Evolutionary conservation across 192 early-diverging fungal genomes (phyloP).

Genomic region (Coemansia guatemalensis): DNA sequence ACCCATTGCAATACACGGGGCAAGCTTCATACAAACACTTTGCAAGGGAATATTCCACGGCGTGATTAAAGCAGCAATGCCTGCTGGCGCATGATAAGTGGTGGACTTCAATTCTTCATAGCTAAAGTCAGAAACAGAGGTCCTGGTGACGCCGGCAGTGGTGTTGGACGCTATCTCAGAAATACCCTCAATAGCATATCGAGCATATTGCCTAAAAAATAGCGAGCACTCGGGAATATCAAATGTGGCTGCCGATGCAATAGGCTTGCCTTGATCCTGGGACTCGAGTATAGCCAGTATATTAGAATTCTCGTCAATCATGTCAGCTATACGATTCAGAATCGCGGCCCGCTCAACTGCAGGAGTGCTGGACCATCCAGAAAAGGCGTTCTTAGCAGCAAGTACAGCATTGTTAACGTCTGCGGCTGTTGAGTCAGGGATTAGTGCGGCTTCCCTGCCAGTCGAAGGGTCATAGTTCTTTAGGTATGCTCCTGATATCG

Average conservation of each 20-base stretch:
- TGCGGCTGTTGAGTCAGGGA: constrained; percentile 60
- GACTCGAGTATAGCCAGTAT: constrained; percentile 64
- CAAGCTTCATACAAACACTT: constrained; percentile 80
- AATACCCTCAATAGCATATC: constrained; percentile 62
- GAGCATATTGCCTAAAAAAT: constrained; percentile 78
- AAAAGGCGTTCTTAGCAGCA: constrained; percentile 65
- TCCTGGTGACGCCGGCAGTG: constrained; percentile 3
- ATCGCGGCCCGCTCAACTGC: constrained; percentile 46
- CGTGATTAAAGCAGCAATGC: constrained; percentile 76
- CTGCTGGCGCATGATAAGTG: constrained; percentile 70
- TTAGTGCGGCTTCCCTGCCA: constrained; percentile 57
- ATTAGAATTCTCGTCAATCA: constrained; percentile 51
- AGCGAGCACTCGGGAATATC: constrained; percentile 64
- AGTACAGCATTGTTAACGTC: constrained; percentile 71
- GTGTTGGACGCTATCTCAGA: constrained; percentile 34
- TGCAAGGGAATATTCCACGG: constrained; percentile 75
- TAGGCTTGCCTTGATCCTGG: constrained; percentile 75
- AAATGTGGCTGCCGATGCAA: constrained; percentile 56
- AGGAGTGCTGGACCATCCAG: constrained; percentile 59
- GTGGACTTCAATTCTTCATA: constrained; percentile 40
- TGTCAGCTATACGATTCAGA: constrained; percentile 64
- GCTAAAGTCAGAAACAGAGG: constrained; percentile 52
- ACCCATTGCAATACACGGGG: constrained; percentile 73
- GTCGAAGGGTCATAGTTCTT: constrained; percentile 70
- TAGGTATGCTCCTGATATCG: constrained; percentile 55